Evolutionary conservation across 257 asterid species (phyloP).

Genomic region (Leonotis leonurus): DNA sequence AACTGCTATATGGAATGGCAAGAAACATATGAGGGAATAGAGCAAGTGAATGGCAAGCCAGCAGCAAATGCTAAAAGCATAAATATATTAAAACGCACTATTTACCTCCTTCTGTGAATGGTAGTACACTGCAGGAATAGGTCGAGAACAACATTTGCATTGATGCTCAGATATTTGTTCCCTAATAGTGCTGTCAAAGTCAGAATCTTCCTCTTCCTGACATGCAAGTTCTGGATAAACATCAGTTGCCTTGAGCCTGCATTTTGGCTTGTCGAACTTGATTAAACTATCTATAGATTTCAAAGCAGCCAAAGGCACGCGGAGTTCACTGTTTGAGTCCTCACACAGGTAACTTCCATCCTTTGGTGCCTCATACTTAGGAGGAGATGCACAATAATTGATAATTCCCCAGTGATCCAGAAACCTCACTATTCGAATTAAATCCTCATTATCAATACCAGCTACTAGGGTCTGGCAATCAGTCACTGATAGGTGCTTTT

Average conservation of each 20-base stretch:
- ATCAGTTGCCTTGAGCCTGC: conserved; percentile 67
- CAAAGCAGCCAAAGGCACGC: conserved; percentile 77
- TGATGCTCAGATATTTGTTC: conserved; percentile 64
- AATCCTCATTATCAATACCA: conserved; percentile 63
- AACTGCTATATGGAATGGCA: neutral
- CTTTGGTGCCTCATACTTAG: conserved; percentile 39
- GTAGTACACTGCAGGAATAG: conserved; percentile 54
- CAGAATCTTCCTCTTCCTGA: conserved; percentile 41
- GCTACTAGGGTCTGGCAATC: conserved; percentile 63
- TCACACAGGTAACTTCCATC: conserved; percentile 58
- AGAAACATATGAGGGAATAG: neutral
- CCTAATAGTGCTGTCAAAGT: conserved; percentile 61
- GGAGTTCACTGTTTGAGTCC: conserved; percentile 72
- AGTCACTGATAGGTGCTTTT: conserved; percentile 52
- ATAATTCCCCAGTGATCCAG: conserved; percentile 98
- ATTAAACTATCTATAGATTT: conserved; percentile 88
- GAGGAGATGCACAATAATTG: conserved; percentile 76
- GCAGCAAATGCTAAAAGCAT: neutral
- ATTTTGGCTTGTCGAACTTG: conserved; percentile 86
- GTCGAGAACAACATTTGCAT: conserved; percentile 63
- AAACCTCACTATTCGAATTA: conserved; percentile 74
- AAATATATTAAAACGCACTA: neutral
- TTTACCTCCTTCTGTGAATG: conserved; percentile 96
- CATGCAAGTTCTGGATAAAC: conserved; percentile 66
- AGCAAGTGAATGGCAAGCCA: neutral